Evolutionary conservation across 345 rosid genomes (phyloP).

Genomic region (Viola odorata): DNA sequence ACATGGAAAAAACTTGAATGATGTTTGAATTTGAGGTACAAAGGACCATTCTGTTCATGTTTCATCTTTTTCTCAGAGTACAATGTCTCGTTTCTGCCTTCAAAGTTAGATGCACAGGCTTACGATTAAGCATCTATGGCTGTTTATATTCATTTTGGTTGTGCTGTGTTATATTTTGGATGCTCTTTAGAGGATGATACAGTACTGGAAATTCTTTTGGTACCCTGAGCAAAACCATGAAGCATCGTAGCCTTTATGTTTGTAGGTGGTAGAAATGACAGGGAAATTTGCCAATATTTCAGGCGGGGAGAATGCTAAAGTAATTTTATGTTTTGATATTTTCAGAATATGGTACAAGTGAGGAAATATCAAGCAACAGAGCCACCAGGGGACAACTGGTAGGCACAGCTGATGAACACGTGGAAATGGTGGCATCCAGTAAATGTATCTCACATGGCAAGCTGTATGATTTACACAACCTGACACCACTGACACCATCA

Average conservation of each 20-base stretch:
- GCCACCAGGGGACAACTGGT: constrained; percentile 14
- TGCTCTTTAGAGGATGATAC: no score
- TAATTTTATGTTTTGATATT: constrained; percentile 11
- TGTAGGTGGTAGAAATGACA: background rate
- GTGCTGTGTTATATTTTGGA: no score
- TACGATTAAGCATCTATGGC: no score
- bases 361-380: constrained; percentile 27
- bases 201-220: background rate
- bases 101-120: background rate
- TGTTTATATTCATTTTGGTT: no score
- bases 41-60: background rate
- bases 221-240: background rate
- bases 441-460: constrained; percentile 21
- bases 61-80: background rate
- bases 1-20: background rate
- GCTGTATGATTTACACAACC: constrained; percentile 22
- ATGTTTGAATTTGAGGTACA: background rate
- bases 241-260: background rate
- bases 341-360: constrained; percentile 32
- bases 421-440: constrained; percentile 19
- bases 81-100: background rate
- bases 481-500: constrained; percentile 45
- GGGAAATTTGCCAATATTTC: no score
- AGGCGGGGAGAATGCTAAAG: background rate
- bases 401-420: constrained; percentile 19